Percentiles rank a stretch among this genome's conserved stretches.
Conservation (phyloP, 129 eudicot species). For the Lactuca sativa region DNA sequence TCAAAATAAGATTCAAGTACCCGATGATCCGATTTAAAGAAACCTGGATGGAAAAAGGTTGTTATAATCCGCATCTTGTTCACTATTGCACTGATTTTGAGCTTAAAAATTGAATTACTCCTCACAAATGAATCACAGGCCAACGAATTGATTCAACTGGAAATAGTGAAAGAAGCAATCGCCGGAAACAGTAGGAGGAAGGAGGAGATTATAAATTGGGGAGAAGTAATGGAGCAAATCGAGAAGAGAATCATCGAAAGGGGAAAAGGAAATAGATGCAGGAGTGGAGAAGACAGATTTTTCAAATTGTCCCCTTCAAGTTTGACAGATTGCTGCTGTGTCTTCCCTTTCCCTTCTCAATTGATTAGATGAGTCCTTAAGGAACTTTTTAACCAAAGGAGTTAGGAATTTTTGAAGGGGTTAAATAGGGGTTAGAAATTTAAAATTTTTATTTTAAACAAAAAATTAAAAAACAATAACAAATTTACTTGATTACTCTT, state of each 20-base stretch:
- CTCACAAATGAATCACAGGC: not conserved
- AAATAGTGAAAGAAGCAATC: slow-evolving; percentile 1
- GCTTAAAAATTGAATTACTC: not conserved
- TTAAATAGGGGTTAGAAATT: no score
- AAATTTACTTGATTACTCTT: no score
- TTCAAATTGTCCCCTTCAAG: slow-evolving; percentile 1
- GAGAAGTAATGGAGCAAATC: slow-evolving; percentile 15
- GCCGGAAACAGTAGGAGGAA: slow-evolving; percentile 27
- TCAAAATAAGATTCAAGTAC: slow-evolving; percentile 11
- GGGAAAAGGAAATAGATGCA: slow-evolving; percentile 12
- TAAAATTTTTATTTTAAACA: no score
- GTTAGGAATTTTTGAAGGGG: no score
- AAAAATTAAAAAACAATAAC: no score
- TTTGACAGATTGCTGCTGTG: not conserved
- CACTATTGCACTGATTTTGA: not conserved
- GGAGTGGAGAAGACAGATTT: slow-evolving; percentile 16
- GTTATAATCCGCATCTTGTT: slow-evolving; percentile 36
- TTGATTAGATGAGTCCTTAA: not conserved
- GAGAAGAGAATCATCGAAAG: slow-evolving; percentile 24
- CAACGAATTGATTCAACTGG: not conserved
- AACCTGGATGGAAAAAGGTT: slow-evolving; percentile 31
- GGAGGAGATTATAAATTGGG: not conserved
- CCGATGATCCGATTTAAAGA: slow-evolving; percentile 37
- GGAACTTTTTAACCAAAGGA: not conserved
- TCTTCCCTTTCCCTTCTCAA: not conserved